Evolutionary conservation across 179 eudicot genomes (phyloP).

Genomic region (Carnegiea gigantea): DNA sequence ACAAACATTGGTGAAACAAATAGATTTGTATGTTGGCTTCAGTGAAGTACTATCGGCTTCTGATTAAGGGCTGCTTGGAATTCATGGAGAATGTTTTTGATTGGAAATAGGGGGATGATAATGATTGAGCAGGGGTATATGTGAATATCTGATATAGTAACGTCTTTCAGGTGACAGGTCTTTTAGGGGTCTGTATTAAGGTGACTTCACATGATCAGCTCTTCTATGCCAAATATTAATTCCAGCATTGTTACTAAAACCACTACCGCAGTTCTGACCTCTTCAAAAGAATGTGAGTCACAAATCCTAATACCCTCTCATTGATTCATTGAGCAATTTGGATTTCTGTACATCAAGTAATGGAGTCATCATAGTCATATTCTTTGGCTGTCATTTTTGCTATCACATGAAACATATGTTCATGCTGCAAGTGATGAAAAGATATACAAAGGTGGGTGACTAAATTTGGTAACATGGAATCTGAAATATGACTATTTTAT

Average conservation of each 20-base stretch:
- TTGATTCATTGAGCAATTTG: neutral
- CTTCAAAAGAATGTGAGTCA: neutral
- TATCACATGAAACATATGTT: neutral
- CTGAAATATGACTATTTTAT: neutral
- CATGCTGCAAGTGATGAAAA: neutral
- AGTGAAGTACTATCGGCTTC: too few relatives aligned
- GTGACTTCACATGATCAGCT: neutral
- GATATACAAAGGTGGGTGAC: neutral
- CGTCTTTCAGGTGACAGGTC: too few relatives aligned
- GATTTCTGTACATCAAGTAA: neutral
- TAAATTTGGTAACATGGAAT: neutral
- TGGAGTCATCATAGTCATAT: neutral
- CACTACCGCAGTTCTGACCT: neutral
- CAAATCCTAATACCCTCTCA: neutral
- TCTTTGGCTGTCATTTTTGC: neutral
- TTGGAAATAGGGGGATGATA: too few relatives aligned
- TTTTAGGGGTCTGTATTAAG: too few relatives aligned
- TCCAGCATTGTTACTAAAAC: neutral
- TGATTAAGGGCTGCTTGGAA: too few relatives aligned
- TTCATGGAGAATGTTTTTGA: too few relatives aligned
- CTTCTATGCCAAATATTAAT: neutral
- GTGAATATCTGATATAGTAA: too few relatives aligned
- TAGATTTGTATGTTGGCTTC: too few relatives aligned
- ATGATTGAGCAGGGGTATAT: too few relatives aligned
- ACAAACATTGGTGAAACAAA: too few relatives aligned